Evolutionary conservation across 495 filamentous ascomycete species (phyloP).

Genomic region (Penicillium turbatum): DNA sequence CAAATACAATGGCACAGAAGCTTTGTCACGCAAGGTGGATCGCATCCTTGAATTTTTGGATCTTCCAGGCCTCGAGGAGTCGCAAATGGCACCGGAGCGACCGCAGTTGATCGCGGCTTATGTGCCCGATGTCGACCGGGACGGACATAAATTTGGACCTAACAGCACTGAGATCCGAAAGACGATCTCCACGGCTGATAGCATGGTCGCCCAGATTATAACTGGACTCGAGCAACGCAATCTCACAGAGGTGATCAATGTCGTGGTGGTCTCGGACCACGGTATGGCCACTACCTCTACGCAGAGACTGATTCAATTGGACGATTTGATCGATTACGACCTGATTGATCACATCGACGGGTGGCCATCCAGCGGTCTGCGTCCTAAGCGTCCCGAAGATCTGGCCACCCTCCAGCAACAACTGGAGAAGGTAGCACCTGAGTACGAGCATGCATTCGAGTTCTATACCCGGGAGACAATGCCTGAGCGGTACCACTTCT

Average conservation of each 20-base stretch:
- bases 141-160: conserved; percentile 84
- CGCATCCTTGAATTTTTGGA: conserved; percentile 78
- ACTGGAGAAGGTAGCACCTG: conserved; percentile 39
- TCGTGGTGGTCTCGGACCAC: conserved; percentile 97
- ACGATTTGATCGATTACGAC: conserved; percentile 73
- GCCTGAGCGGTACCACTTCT: conserved; percentile 87
- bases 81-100: conserved; percentile 37
- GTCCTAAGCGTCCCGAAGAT: conserved; percentile 63
- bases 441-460: conserved; percentile 64
- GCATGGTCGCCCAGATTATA: conserved; percentile 72
- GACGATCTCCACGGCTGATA: conserved; percentile 72
- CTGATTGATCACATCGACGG: conserved; percentile 83
- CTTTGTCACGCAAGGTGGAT: conserved; percentile 66
- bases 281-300: conserved; percentile 92
- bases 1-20: conserved; percentile 74
- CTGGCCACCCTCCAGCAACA: conserved; percentile 40
- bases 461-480: conserved; percentile 82
- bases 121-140: conserved; percentile 82
- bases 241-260: conserved; percentile 82
- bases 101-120: conserved; percentile 93
- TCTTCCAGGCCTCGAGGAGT: conserved; percentile 60
- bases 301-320: conserved; percentile 83
- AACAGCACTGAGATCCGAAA: conserved; percentile 84
- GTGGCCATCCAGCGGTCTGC: conserved; percentile 87
- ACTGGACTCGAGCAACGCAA: conserved; percentile 74